These are phyloP conservation scores for Pleurotus citrinopileatus DNA, from an alignment of 768 basidiomycete genomes.

Conservation along the genomic window DNA sequence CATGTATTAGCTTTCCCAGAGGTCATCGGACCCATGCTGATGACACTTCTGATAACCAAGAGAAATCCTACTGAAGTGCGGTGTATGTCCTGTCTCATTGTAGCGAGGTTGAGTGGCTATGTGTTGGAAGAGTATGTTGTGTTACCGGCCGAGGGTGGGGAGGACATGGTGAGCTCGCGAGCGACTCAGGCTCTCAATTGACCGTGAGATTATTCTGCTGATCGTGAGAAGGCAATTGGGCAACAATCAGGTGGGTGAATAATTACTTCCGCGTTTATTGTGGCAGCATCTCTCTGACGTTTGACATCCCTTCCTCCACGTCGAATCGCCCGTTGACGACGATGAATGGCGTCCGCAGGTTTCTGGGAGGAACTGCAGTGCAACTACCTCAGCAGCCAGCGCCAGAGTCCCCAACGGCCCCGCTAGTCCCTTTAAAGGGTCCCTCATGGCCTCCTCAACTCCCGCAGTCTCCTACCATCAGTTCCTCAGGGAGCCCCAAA, in stretches of 20 bases:
- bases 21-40: no score
- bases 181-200: no score
- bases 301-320: not conserved
- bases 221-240: not conserved
- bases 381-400: slow-evolving; percentile 27
- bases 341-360: slow-evolving; percentile 75
- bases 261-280: slow-evolving; percentile 1
- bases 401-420: slow-evolving; percentile 17
- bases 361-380: slow-evolving; percentile 42
- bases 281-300: not conserved
- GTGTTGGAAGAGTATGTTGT: no score
- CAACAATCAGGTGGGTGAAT: not conserved
- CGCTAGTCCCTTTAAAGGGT: slow-evolving; percentile 22
- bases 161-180: no score
- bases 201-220: not conserved
- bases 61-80: no score
- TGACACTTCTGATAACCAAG: no score
- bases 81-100: no score
- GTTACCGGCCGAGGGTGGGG: no score
- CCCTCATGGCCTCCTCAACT: slow-evolving; percentile 46
- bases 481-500: slow-evolving; percentile 30
- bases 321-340: slow-evolving; percentile 13
- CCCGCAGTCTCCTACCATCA: slow-evolving; percentile 29
- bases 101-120: no score
- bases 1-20: no score